A percentile compares a stretch with the other conserved stretches of the same genome.
phyloP scores from a whole-genome alignment of 306 rosid species.

The Cajanus cajan region DNA sequence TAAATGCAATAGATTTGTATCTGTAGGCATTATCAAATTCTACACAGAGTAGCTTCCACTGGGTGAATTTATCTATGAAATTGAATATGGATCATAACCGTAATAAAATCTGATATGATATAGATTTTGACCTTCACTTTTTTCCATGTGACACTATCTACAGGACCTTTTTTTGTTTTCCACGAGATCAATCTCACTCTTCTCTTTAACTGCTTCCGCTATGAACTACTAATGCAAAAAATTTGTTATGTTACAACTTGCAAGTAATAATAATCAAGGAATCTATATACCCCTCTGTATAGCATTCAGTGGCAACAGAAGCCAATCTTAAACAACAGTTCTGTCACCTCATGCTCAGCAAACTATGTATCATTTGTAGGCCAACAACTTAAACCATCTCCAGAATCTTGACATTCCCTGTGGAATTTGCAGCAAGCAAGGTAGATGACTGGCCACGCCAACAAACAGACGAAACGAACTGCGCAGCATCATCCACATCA shows the following conservation, averaged over 20 bases:
- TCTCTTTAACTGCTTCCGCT: conserved; percentile 50
- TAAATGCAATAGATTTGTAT: conserved; percentile 5
- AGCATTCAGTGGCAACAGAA: conserved; percentile 33
- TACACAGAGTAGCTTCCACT: conserved; percentile 10
- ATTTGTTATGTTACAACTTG: conserved; percentile 50
- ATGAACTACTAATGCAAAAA: conserved; percentile 69
- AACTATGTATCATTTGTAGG: conserved; percentile 21
- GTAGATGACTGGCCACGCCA: conserved; percentile 93
- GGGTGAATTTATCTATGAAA: conserved; percentile 22
- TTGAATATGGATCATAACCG: conserved; percentile 32
- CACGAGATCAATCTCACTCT: conserved; percentile 50
- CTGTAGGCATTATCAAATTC: background rate
- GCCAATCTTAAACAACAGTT: conserved; percentile 32
- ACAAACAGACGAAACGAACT: conserved; percentile 86
- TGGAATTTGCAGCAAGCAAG: conserved; percentile 85
- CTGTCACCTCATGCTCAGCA: conserved; percentile 31
- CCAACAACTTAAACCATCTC: conserved; percentile 72
- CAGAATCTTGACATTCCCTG: conserved; percentile 88
- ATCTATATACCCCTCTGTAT: conserved; percentile 40
- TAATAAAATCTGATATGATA: conserved; percentile 46
- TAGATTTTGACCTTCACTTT: conserved; percentile 33
- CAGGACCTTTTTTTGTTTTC: conserved; percentile 8
- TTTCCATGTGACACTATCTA: conserved; percentile 44
- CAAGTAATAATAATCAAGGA: conserved; percentile 41
- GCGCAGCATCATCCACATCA: conserved; percentile 68